Base-by-base conservation (phyloP, 495 filamentous ascomycete genomes). In the Neurospora hispaniola region DNA sequence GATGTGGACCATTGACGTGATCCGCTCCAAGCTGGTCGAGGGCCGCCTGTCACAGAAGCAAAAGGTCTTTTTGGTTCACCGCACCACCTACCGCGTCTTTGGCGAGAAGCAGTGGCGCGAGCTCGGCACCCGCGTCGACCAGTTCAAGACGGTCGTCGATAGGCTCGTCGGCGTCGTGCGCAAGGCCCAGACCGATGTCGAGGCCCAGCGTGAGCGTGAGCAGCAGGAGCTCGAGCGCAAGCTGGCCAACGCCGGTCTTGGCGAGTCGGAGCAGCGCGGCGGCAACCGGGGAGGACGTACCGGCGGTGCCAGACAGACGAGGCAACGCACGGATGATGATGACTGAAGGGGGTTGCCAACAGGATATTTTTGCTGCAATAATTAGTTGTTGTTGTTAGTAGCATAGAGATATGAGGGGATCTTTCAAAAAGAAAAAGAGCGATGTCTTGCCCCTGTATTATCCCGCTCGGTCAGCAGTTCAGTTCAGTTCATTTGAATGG, bases 91-190 rank as follows among this genome's bases (percentile, higher is more conserved):
- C 87, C 89, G 96, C 40, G 95, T 97, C 38, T 98, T 99, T 77
- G 93, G 93, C 73, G 92, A 97, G 88, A 96, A 94, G 86, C 96
- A 99, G 84, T 99, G 96, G 96, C 89, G 90, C 70, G 94, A 98
- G 85, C 90, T 99, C 27, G 93, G 92, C 76, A 90, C 89, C 42
- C 87, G 94, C 48, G 82, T 99, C 77, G 94, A 97, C 82, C 92
- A 91, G 78, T 98, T 94, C 94, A 91, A 92, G 84, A 84, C 86
- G 68, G 92, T 91, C 72, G 82, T 98, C 74, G 86, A 87, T 76
- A 87, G 87, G 62, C 94, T 99, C 31, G 82, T 95, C 74, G 85
- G 81, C 68, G 90, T 94, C 23, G 87, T 99, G 42, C 89, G 89
- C 79, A 84, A 85, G 74, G 93, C 95, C 81, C 91, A 94, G 83